These are phyloP conservation scores for Sugiyamaella floridensis DNA, from an alignment of 805 yeast species.

Conservation along the genomic window DNA sequence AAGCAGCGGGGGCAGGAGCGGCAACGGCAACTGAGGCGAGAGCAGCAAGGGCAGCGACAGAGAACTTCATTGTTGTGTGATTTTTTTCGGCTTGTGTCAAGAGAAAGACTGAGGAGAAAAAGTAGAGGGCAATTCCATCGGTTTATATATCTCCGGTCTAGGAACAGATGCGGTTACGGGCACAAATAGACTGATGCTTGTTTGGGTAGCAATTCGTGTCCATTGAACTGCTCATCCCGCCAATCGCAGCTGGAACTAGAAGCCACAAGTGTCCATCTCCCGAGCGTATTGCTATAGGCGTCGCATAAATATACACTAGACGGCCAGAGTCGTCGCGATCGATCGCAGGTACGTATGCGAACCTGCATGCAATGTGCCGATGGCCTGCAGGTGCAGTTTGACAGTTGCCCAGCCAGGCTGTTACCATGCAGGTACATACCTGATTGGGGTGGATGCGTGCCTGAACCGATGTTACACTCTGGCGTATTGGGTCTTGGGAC, in stretches of 20 bases:
- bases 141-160: not conserved
- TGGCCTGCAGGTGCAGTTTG: not conserved
- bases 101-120: not conserved
- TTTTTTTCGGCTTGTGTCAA: not conserved
- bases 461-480: too few relatives aligned
- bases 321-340: not conserved
- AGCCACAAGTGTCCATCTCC: not conserved
- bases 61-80: constrained; percentile 11
- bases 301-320: not conserved
- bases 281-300: not conserved
- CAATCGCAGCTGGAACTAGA: not conserved
- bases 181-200: too few relatives aligned
- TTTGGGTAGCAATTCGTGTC: not conserved
- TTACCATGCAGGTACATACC: not conserved
- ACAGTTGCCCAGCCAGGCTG: not conserved
- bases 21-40: constrained; percentile 8
- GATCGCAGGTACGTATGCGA: not conserved
- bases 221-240: not conserved
- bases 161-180: too few relatives aligned
- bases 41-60: constrained; percentile 10
- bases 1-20: not conserved
- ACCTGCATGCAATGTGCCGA: not conserved
- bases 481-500: too few relatives aligned
- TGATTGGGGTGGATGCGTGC: not conserved
- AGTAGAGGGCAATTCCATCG: not conserved